A percentile compares a stretch with the other conserved stretches of the same genome.
Conservation (phyloP, 2,329 filamentous ascomycete genomes). For the Magnaporthiopsis incrustans region DNA sequence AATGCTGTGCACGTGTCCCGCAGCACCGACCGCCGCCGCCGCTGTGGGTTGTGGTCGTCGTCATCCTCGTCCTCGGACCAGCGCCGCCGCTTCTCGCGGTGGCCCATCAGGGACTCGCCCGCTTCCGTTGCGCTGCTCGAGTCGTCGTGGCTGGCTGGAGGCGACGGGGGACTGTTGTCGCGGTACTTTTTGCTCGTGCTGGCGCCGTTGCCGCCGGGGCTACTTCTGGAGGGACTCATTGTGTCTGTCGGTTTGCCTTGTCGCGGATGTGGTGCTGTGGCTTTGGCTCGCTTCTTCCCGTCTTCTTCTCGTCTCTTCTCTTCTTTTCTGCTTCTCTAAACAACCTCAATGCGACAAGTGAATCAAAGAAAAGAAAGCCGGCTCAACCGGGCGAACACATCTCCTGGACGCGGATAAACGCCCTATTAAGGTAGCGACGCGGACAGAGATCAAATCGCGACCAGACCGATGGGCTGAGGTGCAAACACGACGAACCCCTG, state of each 20-base stretch:
- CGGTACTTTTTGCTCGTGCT: not conserved
- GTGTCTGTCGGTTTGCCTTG: not conserved
- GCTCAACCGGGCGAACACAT: no score
- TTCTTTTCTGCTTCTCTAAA: not conserved
- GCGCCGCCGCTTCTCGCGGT: not conserved
- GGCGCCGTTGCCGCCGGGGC: not conserved
- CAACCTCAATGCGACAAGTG: not conserved
- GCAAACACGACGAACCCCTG: no score
- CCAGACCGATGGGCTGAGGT: not conserved
- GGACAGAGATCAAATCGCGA: not conserved
- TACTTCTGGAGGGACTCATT: not conserved
- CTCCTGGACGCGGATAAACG: not conserved
- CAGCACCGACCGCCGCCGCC: not conserved
- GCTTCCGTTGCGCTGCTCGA: not conserved
- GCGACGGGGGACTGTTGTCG: not conserved
- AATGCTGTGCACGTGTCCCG: not conserved
- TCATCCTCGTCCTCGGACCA: not conserved
- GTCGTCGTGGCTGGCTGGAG: not conserved
- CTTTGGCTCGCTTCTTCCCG: not conserved
- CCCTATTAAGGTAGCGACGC: not conserved
- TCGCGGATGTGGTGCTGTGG: not conserved
- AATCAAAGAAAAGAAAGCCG: not conserved
- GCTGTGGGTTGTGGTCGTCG: not conserved
- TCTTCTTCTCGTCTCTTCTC: no score
- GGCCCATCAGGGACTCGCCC: slow-evolving; percentile 6